A percentile compares a stretch with the other conserved stretches of the same genome.
phyloP scores from a whole-genome alignment of 805 yeast genomes.

The Torulaspora quercuum region DNA sequence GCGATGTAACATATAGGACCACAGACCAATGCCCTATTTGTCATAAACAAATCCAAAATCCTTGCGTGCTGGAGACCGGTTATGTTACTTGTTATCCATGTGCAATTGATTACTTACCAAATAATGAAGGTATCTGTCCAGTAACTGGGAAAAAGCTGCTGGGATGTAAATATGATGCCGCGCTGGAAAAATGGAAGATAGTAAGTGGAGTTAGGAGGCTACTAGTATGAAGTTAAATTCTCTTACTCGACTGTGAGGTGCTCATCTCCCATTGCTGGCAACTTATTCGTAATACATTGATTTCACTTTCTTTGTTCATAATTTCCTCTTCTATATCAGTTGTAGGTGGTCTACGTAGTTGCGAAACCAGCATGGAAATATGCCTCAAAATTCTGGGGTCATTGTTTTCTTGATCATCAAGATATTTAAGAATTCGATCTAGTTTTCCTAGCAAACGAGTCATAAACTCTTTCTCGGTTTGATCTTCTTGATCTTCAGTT shows the following conservation, averaged over 20 bases:
- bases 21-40: slow-evolving; percentile 63
- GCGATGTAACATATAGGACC: slow-evolving; percentile 2
- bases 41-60: slow-evolving; percentile 58
- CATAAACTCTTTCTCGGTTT: slow-evolving; percentile 9
- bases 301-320: slow-evolving; percentile 27
- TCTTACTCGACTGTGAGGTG: slow-evolving; percentile 2
- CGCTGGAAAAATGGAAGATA: slow-evolving; percentile 63
- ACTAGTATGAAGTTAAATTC: slow-evolving; percentile 46
- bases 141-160: slow-evolving; percentile 67
- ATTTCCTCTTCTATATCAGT: slow-evolving; percentile 28
- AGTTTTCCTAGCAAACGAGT: slow-evolving; percentile 16
- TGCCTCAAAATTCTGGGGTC: slow-evolving; percentile 18
- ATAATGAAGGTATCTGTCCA: slow-evolving; percentile 64
- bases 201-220: slow-evolving; percentile 72
- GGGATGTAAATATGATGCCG: slow-evolving; percentile 64
- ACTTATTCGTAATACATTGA: slow-evolving; percentile 22
- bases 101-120: slow-evolving; percentile 60
- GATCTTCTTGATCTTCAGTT: background rate
- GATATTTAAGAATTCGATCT: slow-evolving; percentile 23
- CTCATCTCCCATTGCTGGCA: slow-evolving; percentile 33
- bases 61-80: slow-evolving; percentile 89
- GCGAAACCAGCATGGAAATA: slow-evolving; percentile 23
- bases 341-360: slow-evolving; percentile 23
- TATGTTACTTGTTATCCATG: slow-evolving; percentile 87
- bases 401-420: slow-evolving; percentile 11